Evolutionary conservation across 768 basidiomycete species (phyloP).

Genomic region (Tulasnella sp.): DNA sequence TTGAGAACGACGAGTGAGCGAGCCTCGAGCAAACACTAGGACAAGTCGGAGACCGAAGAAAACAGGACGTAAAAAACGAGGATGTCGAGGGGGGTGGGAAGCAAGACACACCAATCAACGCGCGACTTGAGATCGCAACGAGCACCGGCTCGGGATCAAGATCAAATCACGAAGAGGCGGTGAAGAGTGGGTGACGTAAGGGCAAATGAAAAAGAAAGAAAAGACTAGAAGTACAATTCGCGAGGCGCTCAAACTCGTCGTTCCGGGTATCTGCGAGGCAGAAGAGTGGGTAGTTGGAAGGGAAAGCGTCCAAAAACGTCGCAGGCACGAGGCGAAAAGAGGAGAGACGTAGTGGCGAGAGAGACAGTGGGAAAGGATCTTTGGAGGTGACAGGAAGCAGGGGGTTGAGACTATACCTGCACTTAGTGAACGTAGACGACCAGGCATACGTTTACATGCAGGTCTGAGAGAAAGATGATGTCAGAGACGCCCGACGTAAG

Average conservation of each 20-base stretch:
- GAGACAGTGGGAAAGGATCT: background rate
- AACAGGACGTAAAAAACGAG: background rate
- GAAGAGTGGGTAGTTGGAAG: background rate
- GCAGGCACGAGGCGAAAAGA: background rate
- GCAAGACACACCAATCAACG: background rate
- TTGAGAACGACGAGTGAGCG: background rate
- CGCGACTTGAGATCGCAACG: background rate
- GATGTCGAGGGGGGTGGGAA: background rate
- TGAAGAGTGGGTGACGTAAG: background rate
- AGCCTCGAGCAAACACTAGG: background rate
- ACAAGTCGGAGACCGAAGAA: background rate
- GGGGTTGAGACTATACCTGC: background rate
- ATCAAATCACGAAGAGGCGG: background rate
- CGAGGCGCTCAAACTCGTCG: background rate
- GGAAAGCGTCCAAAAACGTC: background rate
- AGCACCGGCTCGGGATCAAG: background rate
- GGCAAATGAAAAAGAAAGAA: background rate
- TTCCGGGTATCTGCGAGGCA: background rate
- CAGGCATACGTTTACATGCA: constrained; percentile 13
- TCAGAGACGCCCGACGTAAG: background rate
- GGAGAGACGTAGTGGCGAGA: background rate
- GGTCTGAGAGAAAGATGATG: background rate
- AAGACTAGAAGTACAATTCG: background rate
- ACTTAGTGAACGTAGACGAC: constrained; percentile 14
- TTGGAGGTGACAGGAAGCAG: background rate